Percentiles rank a stretch among this genome's conserved stretches.
phyloP scores from a whole-genome alignment of 2,329 filamentous ascomycete species.

The Phaeosphaeriaceae sp. region DNA sequence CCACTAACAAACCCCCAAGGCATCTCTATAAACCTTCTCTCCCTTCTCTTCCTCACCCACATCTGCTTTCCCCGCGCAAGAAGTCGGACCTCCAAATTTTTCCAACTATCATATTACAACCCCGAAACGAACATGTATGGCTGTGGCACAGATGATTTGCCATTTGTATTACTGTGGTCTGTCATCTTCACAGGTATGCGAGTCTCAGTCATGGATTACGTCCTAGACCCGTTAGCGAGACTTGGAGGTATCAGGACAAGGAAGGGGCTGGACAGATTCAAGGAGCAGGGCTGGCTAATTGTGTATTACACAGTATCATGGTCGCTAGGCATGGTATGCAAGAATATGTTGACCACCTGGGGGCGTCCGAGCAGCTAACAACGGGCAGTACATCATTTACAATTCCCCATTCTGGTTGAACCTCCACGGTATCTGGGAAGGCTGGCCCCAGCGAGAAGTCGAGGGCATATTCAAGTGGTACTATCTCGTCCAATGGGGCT shows the following conservation, averaged over 20 bases:
- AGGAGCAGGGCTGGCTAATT: slow-evolving; percentile 91
- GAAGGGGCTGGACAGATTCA: slow-evolving; percentile 83
- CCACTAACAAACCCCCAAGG: slow-evolving; percentile 57
- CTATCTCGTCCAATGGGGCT: slow-evolving; percentile 86
- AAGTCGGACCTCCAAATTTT: slow-evolving; percentile 83
- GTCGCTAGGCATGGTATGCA: slow-evolving; percentile 76
- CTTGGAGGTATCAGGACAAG: slow-evolving; percentile 73
- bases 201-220: slow-evolving; percentile 83
- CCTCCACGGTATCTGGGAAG: slow-evolving; percentile 78
- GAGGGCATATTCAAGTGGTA: slow-evolving; percentile 82
- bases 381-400: slow-evolving; percentile 75
- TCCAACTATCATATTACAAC: slow-evolving; percentile 84
- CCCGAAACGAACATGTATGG: slow-evolving; percentile 71
- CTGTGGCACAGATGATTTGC: slow-evolving; percentile 79
- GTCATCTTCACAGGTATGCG: slow-evolving; percentile 87
- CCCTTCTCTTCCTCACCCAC: slow-evolving; percentile 82
- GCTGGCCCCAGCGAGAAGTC: slow-evolving; percentile 82
- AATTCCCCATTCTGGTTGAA: slow-evolving; percentile 80
- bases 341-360: slow-evolving; percentile 6
- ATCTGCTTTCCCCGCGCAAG: slow-evolving; percentile 81
- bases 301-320: slow-evolving; percentile 85
- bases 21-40: slow-evolving; percentile 83
- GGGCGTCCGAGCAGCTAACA: slow-evolving; percentile 16
- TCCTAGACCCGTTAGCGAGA: slow-evolving; percentile 78
- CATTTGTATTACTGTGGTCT: slow-evolving; percentile 78